A percentile compares a stretch with the other conserved stretches of the same genome.
Conservation (phyloP, 1,284 basidiomycete genomes). For the Sanghuangporus weigelae region DNA sequence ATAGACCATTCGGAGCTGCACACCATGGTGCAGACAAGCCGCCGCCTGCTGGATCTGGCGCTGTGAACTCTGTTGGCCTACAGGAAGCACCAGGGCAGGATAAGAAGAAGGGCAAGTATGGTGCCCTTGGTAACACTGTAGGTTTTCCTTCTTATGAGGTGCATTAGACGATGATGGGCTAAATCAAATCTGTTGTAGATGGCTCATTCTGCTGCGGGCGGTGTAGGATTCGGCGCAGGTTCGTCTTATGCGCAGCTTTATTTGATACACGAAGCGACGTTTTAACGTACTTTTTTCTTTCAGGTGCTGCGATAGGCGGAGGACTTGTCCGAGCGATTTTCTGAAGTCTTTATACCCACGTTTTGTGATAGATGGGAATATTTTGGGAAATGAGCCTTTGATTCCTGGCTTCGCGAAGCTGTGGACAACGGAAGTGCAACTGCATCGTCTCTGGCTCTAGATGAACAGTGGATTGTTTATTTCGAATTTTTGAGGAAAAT, state of each 20-base stretch:
- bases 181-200: constrained; percentile 34
- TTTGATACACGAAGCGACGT: background rate
- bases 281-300: background rate
- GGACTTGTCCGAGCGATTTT: constrained; percentile 37
- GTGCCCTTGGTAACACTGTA: constrained; percentile 19
- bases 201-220: constrained; percentile 63
- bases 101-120: constrained; percentile 26
- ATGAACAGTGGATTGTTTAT: too few relatives aligned
- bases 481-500: too few relatives aligned
- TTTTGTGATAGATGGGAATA: background rate
- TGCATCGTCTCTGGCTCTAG: too few relatives aligned
- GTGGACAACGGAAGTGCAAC: background rate
- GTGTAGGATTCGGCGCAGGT: constrained; percentile 67
- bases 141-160: constrained; percentile 13
- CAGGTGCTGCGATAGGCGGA: constrained; percentile 48
- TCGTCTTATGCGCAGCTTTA: constrained; percentile 8
- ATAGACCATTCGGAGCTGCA: constrained; percentile 17
- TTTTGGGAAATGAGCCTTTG: background rate
- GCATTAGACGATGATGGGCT: background rate
- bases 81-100: constrained; percentile 20
- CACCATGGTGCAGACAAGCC: constrained; percentile 17
- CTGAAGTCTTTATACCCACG: constrained; percentile 21
- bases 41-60: constrained; percentile 5
- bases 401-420: background rate
- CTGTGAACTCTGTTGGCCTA: constrained; percentile 19